A percentile compares a stretch with the other conserved stretches of the same genome.
phyloP scores from a whole-genome alignment of 2,329 filamentous ascomycete genomes.

The Podosphaera aphanis region DNA sequence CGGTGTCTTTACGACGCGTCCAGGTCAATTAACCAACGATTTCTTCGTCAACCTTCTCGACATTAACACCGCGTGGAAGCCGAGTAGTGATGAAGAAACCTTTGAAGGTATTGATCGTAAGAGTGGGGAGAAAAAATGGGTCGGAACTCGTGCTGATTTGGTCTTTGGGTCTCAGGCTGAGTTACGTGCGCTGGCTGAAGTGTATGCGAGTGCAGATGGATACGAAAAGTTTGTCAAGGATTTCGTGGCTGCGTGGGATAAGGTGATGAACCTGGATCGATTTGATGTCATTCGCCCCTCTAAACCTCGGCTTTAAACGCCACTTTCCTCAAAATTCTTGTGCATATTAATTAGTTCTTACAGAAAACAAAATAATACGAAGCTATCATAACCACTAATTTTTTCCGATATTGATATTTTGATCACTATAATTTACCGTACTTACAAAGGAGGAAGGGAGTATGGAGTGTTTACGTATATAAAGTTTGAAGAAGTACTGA shows the following conservation, averaged over 20 bases:
- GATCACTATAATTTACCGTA: too few relatives aligned
- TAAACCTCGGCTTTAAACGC: too few relatives aligned
- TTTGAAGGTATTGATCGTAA: constrained; percentile 31
- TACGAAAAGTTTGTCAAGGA: constrained; percentile 30
- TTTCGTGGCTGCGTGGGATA: constrained; percentile 33
- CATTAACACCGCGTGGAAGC: constrained; percentile 39
- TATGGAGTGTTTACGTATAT: too few relatives aligned
- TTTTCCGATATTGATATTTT: too few relatives aligned
- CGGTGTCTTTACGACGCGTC: constrained; percentile 44
- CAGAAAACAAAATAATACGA: too few relatives aligned
- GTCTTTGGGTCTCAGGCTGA: constrained; percentile 35
- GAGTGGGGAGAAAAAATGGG: constrained; percentile 31
- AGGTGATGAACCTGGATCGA: constrained; percentile 35
- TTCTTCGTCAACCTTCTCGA: constrained; percentile 66
- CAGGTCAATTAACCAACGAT: constrained; percentile 51
- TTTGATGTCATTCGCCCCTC: constrained; percentile 20
- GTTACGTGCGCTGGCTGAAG: constrained; percentile 31
- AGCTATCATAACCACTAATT: too few relatives aligned
- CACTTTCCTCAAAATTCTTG: too few relatives aligned
- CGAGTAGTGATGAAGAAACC: constrained; percentile 21
- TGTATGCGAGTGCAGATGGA: constrained; percentile 27
- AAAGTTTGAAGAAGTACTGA: too few relatives aligned
- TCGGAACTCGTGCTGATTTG: constrained; percentile 29
- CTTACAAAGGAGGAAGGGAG: too few relatives aligned
- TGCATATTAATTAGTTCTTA: too few relatives aligned